Percentiles rank a stretch among this genome's conserved stretches.
Conservation (phyloP, 169 alveolate genomes). For the Eimeria brunetti region DNA sequence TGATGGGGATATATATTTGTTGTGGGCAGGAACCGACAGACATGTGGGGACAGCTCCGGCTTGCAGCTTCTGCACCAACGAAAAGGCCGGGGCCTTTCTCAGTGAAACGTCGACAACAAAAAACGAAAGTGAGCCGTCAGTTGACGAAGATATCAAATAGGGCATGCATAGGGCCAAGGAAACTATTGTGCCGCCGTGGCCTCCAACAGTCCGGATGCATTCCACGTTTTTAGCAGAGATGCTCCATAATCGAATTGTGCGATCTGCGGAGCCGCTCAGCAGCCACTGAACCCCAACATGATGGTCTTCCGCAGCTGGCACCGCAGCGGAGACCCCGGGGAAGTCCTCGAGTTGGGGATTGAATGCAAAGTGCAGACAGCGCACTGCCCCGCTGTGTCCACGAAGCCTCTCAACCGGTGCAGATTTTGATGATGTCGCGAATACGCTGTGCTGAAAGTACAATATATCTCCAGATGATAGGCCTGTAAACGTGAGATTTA, state of each 20-base stretch:
- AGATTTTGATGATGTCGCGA: neutral
- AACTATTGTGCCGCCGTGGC: conserved; percentile 79
- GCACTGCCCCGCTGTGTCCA: conserved; percentile 67
- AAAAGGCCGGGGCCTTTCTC: conserved; percentile 34
- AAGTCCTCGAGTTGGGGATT: conserved; percentile 32
- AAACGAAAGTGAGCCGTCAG: conserved; percentile 63
- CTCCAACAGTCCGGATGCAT: conserved; percentile 67
- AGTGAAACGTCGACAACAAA: conserved; percentile 40
- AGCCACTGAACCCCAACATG: conserved; percentile 21
- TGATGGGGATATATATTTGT: neutral
- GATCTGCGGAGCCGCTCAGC: conserved; percentile 78
- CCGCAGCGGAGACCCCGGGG: neutral
- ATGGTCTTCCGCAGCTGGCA: neutral
- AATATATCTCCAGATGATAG: conserved; percentile 46
- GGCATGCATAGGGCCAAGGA: conserved; percentile 73
- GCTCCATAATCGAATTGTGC: conserved; percentile 64
- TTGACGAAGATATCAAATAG: conserved; percentile 66
- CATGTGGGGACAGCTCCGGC: conserved; percentile 38
- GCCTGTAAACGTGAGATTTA: conserved; percentile 26
- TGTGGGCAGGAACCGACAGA: neutral
- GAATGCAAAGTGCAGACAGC: conserved; percentile 30
- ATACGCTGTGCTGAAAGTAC: conserved; percentile 2
- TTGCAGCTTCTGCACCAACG: conserved; percentile 56
- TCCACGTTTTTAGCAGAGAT: conserved; percentile 6
- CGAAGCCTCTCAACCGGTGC: conserved; percentile 32